Evolutionary conservation across 2,329 filamentous ascomycete species (phyloP).

Genomic region (Ophiostoma tasmaniense): DNA sequence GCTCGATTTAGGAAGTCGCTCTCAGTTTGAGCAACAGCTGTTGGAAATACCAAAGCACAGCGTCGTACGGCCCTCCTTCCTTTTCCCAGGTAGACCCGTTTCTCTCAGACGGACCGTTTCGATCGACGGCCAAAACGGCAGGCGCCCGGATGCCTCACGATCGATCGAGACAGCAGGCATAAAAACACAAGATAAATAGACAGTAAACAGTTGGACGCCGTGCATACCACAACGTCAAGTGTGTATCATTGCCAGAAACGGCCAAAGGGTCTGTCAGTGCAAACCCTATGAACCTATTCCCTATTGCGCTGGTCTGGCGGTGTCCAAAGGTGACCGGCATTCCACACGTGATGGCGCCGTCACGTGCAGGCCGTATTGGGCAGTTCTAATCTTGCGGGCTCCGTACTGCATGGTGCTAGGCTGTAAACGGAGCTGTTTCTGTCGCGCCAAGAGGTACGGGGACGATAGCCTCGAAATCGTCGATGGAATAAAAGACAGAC

Average conservation of each 20-base stretch:
- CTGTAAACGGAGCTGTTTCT: background rate
- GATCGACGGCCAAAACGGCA: constrained; percentile 2
- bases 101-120: background rate
- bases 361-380: background rate
- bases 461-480: background rate
- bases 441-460: background rate
- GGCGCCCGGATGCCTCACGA: background rate
- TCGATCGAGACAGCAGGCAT: background rate
- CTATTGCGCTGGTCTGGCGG: background rate
- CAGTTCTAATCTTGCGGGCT: background rate
- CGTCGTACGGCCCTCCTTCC: background rate
- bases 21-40: background rate
- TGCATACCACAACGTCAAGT: background rate
- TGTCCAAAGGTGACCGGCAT: background rate
- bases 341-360: constrained; percentile 1
- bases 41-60: background rate
- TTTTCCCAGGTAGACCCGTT: too few species aligned
- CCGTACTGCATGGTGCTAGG: background rate
- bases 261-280: background rate
- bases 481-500: too few species aligned
- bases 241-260: background rate
- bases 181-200: background rate
- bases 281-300: background rate
- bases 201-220: background rate
- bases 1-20: background rate